Evolutionary conservation across 2,329 filamentous ascomycete genomes (phyloP).

Genomic region (Lasiodiplodia theobromae): DNA sequence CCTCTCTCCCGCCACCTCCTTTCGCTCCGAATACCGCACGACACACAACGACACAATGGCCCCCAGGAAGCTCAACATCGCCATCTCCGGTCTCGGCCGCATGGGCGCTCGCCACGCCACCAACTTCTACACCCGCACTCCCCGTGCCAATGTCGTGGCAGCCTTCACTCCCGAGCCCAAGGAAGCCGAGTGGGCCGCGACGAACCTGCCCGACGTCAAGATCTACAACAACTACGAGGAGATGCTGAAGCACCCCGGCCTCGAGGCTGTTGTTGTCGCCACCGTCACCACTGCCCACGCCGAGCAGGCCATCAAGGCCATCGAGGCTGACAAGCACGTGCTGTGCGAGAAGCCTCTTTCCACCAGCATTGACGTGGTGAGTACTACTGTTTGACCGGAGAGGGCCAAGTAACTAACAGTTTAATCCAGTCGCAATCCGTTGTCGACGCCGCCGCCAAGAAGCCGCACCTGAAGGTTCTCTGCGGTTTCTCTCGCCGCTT

Average conservation of each 20-base stretch:
- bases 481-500: conserved; percentile 72
- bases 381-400: conserved; percentile 34
- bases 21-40: conserved; percentile 1
- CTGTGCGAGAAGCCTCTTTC: conserved; percentile 67
- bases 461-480: conserved; percentile 70
- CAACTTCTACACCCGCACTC: conserved; percentile 55
- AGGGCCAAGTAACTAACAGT: conserved; percentile 26
- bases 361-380: conserved; percentile 65
- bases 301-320: conserved; percentile 64
- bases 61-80: conserved; percentile 52
- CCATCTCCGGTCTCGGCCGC: conserved; percentile 56
- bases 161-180: conserved; percentile 54
- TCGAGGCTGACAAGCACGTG: conserved; percentile 62
- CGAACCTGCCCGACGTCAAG: conserved; percentile 59
- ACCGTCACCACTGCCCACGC: conserved; percentile 64
- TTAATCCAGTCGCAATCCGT: conserved; percentile 64
- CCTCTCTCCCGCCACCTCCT: conserved; percentile 20
- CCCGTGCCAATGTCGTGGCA: conserved; percentile 56
- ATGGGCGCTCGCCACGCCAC: conserved; percentile 59
- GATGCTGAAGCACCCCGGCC: conserved; percentile 62
- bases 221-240: conserved; percentile 63
- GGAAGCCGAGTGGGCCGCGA: conserved; percentile 57
- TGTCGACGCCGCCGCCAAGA: conserved; percentile 61
- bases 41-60: conserved; percentile 39
- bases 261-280: conserved; percentile 64